These are phyloP conservation scores for Solanum tacnaense DNA, from an alignment of 257 asterid species.

Conservation along the genomic window DNA sequence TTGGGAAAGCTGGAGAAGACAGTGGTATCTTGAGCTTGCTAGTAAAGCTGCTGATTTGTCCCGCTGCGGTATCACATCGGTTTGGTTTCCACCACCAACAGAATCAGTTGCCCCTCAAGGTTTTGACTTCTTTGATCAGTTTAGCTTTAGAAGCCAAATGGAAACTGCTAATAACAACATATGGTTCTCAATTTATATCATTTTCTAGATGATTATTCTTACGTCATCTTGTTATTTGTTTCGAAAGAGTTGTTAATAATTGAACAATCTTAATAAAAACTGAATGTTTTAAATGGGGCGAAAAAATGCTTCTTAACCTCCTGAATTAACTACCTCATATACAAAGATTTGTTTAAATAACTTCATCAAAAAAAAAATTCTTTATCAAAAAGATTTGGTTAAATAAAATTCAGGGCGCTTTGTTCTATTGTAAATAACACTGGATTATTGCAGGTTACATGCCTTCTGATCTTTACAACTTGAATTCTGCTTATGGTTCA, in stretches of 20 bases:
- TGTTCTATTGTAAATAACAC: neutral
- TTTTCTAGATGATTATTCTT: neutral
- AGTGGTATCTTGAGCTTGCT: constrained; percentile 33
- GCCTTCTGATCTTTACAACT: constrained; percentile 41
- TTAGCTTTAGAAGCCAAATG: neutral
- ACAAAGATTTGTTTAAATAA: neutral
- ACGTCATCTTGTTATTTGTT: neutral
- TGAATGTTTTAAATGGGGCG: neutral
- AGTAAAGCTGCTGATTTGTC: constrained; percentile 33
- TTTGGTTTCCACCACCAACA: constrained; percentile 40
- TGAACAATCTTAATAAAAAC: neutral
- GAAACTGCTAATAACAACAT: neutral
- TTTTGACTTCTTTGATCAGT: neutral
- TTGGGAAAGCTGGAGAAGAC: constrained; percentile 39
- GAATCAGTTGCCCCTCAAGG: constrained; percentile 44
- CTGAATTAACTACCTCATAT: neutral
- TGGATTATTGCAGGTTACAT: constrained; percentile 24
- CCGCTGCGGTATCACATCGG: constrained; percentile 30
- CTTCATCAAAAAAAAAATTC: neutral
- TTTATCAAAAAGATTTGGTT: neutral
- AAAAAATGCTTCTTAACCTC: neutral
- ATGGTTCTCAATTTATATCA: neutral
- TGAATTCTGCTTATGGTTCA: constrained; percentile 31
- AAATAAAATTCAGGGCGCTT: neutral
- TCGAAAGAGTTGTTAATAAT: neutral